phyloP scores from a whole-genome alignment of 805 yeast species.

The Teunomyces barrocoloradensis region DNA sequence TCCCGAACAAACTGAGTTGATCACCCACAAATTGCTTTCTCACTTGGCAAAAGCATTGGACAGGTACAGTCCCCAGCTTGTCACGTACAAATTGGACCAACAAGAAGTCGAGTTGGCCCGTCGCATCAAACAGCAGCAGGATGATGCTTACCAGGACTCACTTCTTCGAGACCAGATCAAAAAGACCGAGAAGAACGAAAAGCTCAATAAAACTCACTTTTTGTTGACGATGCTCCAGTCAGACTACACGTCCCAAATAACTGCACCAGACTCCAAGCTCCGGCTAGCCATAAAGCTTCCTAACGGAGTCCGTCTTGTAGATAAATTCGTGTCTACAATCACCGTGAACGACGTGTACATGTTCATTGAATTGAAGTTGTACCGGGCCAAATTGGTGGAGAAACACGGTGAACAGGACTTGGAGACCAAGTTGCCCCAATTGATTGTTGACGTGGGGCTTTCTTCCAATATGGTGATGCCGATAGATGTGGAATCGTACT shows the following conservation, averaged over 20 bases:
- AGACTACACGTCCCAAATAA: neutral
- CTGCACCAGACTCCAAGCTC: neutral
- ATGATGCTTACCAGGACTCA: constrained; percentile 40
- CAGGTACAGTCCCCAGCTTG: constrained; percentile 37
- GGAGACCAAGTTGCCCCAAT: constrained; percentile 10
- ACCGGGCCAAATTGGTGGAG: constrained; percentile 1
- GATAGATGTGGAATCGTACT: constrained; percentile 18
- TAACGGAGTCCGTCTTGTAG: constrained; percentile 48
- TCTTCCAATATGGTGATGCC: neutral
- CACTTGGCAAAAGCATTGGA: constrained; percentile 25
- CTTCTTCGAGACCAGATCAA: constrained; percentile 52
- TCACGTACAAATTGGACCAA: constrained; percentile 36
- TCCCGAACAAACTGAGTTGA: constrained; percentile 16
- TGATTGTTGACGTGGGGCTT: neutral
- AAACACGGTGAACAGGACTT: constrained; percentile 8
- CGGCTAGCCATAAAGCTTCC: constrained; percentile 54
- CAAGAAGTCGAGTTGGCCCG: constrained; percentile 41
- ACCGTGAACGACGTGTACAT: constrained; percentile 48
- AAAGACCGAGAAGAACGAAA: constrained; percentile 39
- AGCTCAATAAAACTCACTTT: neutral
- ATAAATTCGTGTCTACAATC: constrained; percentile 39
- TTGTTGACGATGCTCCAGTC: neutral
- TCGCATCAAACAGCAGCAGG: constrained; percentile 40
- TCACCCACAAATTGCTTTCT: constrained; percentile 23
- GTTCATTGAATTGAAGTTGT: constrained; percentile 44